Evolutionary conservation across 73 alveolate genomes (phyloP).

Genomic region (Paramecium primaurelia): DNA sequence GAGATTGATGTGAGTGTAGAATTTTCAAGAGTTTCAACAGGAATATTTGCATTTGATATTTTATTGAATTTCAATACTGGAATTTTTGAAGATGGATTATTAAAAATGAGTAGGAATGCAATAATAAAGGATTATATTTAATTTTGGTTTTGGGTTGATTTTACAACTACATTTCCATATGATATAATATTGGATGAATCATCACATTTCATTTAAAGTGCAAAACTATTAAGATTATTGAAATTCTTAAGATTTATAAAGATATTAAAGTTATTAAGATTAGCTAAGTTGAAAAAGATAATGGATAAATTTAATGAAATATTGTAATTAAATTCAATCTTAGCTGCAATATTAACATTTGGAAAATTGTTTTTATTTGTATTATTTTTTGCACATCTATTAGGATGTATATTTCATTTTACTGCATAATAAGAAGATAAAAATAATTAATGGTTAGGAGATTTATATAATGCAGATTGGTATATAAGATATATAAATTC

Average conservation of each 20-base stretch:
- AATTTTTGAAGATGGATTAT: constrained; percentile 68
- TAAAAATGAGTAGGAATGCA: constrained; percentile 35
- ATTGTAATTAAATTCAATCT: constrained; percentile 50
- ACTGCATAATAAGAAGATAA: constrained; percentile 52
- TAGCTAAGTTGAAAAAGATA: constrained; percentile 70
- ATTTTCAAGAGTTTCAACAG: neutral
- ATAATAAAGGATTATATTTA: constrained; percentile 64
- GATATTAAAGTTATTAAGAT: constrained; percentile 68
- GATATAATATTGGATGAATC: constrained; percentile 58
- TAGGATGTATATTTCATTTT: constrained; percentile 67
- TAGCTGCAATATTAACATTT: constrained; percentile 7
- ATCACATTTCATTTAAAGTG: constrained; percentile 29
- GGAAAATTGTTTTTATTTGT: constrained; percentile 28
- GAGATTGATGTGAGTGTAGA: neutral
- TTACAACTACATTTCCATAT: constrained; percentile 71
- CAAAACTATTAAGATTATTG: constrained; percentile 64
- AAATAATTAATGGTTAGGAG: constrained; percentile 59
- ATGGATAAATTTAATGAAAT: constrained; percentile 71
- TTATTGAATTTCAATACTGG: constrained; percentile 69
- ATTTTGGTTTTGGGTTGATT: constrained; percentile 80
- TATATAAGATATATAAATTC: constrained; percentile 64
- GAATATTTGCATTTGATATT: constrained; percentile 41
- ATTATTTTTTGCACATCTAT: constrained; percentile 60
- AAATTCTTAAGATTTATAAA: constrained; percentile 73
- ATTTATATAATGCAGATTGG: constrained; percentile 17